Evolutionary conservation across 176 grass and related monocot genomes (phyloP), one percentile per base, ranked within the genome.

Genomic region (Eragrostis curvula): DNA sequence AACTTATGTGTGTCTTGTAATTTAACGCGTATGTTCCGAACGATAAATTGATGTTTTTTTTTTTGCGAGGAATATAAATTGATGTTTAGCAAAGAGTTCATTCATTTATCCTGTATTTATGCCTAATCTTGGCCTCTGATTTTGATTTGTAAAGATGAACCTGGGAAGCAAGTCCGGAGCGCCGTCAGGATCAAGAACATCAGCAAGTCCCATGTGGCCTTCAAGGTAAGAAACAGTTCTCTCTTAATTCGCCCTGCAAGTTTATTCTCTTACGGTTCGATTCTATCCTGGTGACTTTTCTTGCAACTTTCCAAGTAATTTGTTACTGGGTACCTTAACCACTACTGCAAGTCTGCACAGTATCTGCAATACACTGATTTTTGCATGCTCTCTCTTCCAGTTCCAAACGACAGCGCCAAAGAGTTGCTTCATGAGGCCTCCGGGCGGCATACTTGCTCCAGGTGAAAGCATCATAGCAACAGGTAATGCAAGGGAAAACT

Each of bases 391-490:
- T 14, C n/a, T n/a, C n/a, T 64, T 85, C 5, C 83, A 99, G 97
- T 99, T 99, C 68, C 97, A 99, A 99, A 99, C 96, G 74, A 99
- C 96, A 48, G 96, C 93, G 70, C 96, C 96, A 3, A 99, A 99
- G 76, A 94, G 96, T 74, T 99, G 96, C 71, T 99, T 96, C 80
- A 99, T 99, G 97, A 89, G 97, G 80, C 93, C 97, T 69, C 97
- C 97, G 2, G 97, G 97, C 1, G 87, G 89, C 9, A 83, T 96
- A 76, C 93, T 99, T 74, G 92, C 93, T 88, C 96, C 93, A 41
- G 97, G 97, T 12, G 93, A 99, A 69, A 88, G 79, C 86, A 89
- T 99, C 60, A 94, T 99, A 79, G 93, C 93, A 51, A 99, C 97
- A 84, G 93, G 97, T 99, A 93, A 59, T 83, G 11, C 29, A 72